These are phyloP conservation scores for Candolleomyces eurysporus DNA, from an alignment of 768 basidiomycete genomes.

Conservation along the genomic window DNA sequence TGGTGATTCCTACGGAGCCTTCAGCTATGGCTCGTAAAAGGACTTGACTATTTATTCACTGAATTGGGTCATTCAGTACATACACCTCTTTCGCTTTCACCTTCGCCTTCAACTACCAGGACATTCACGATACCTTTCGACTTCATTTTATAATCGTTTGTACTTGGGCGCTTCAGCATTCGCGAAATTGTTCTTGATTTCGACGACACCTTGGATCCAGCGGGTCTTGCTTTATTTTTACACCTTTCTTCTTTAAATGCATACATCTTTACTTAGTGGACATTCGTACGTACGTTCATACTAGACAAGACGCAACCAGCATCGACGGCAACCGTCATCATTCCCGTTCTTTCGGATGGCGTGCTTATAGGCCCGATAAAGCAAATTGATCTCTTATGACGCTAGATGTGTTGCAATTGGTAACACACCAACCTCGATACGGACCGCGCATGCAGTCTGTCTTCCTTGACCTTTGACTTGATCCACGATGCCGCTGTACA, in stretches of 20 bases:
- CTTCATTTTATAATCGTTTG: background rate
- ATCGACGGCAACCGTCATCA: background rate
- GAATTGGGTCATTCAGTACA: background rate
- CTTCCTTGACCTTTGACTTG: background rate
- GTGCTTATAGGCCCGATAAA: no score
- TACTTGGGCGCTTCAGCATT: no score
- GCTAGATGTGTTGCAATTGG: background rate
- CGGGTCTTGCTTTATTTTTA: background rate
- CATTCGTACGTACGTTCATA: no score
- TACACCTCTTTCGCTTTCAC: background rate
- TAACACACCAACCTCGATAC: background rate
- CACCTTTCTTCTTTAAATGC: background rate
- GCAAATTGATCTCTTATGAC: no score
- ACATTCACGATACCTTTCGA: background rate
- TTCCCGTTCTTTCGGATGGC: background rate
- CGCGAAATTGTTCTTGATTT: background rate
- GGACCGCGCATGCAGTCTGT: no score
- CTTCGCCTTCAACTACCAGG: background rate
- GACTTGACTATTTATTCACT: background rate
- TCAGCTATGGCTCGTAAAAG: background rate
- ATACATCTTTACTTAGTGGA: background rate
- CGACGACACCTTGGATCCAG: background rate
- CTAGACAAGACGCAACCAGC: no score
- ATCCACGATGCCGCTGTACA: slow-evolving; percentile 52
- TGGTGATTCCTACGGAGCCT: background rate